Evolutionary conservation across 176 grass and related monocot species (phyloP).

Genomic region (Puccinellia tenuiflora): DNA sequence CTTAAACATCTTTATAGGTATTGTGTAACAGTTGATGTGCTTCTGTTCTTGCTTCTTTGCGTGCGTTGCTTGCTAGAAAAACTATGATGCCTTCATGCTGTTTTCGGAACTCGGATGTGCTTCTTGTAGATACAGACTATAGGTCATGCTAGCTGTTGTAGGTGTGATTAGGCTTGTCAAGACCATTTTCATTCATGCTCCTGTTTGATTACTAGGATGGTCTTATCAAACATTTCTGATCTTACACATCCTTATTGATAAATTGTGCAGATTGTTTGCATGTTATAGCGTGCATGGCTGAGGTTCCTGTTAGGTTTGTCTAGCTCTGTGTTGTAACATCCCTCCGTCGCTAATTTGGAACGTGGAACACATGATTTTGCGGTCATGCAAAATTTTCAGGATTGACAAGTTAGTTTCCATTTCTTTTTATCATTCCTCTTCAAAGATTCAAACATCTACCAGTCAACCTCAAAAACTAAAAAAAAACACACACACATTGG

Average conservation of each 20-base stretch:
- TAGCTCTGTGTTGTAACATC: not conserved
- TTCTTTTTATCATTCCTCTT: too few species aligned
- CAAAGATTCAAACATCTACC: too few species aligned
- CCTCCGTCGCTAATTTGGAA: not conserved
- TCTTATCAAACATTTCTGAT: not conserved
- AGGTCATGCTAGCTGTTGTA: not conserved
- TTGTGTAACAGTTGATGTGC: not conserved
- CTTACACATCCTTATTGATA: not conserved
- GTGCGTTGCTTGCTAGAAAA: not conserved
- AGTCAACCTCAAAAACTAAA: too few species aligned
- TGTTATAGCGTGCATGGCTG: not conserved
- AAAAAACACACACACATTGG: too few species aligned
- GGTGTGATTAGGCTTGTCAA: not conserved
- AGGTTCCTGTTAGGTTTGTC: not conserved
- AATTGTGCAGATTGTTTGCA: not conserved
- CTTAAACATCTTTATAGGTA: constrained; percentile 10
- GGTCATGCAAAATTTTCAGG: not conserved
- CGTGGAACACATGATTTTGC: not conserved
- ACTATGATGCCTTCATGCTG: not conserved
- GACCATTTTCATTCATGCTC: not conserved
- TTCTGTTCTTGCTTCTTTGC: not conserved
- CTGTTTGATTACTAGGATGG: not conserved
- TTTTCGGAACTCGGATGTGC: not conserved
- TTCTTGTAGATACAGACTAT: not conserved
- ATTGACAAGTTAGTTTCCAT: not conserved